Evolutionary conservation across 2,329 filamentous ascomycete genomes (phyloP), one percentile per base, ranked within the genome.

Genomic region (Nannizzia gypsea): DNA sequence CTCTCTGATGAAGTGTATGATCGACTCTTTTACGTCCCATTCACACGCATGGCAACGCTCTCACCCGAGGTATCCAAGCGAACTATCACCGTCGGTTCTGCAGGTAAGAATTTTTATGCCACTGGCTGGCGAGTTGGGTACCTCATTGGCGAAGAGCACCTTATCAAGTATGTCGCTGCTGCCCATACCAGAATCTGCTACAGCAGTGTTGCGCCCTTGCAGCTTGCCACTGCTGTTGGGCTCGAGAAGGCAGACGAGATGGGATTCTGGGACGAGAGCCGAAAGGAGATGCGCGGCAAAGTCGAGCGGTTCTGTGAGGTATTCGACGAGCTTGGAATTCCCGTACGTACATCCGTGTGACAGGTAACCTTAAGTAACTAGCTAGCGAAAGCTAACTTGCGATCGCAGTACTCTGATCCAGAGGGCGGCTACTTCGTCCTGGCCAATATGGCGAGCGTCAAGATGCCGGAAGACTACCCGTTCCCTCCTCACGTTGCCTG

Each of bases 401-500:
- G 6, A 9, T 26, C 3, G 13, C 17, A 78, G 72, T 96, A 92
- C 77, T 92, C 89, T 1, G 87, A 96, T 62, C 93, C 93, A 3
- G 91, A 99, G 73, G 93, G 93, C 58, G 93, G 93, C 20, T 99
- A 99, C 78, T 99, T 99, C 70, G 89, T 99, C 42, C 83, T 99
- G 58, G 93, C 89, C 64, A 99, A 99, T 77, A 86, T 97, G 80
- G 80, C 83, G 60, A 91, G 92, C 71, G 89, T 99, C 60, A 84
- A 88, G 71, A 72, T 99, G 3, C 93, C 93, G 0, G 81, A 80
- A 3, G 85, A 85, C 70, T 99, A 97, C 72, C 82, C 86, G 0
- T 97, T 97, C 78, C 93, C 93, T 28, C 80, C 86, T 1, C 90
- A 96, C 70, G 92, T 99, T 38, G 89, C 88, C 13, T 85, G 80